Conservation (phyloP, 2,329 filamentous ascomycete species). For the Lachnum nothofagi region DNA sequence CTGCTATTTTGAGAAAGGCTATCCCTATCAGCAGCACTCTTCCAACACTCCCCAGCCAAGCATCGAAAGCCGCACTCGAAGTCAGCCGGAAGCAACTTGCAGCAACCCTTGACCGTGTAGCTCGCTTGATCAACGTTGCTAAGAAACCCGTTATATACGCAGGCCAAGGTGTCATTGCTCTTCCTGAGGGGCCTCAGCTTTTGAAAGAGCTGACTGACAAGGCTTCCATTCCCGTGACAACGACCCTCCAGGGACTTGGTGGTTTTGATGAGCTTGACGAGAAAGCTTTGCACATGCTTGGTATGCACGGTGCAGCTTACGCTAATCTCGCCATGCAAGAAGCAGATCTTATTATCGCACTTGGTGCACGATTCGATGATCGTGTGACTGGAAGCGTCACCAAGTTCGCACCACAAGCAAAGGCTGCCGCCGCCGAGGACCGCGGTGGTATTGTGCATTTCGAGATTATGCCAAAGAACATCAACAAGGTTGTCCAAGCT, state of each 20-base stretch:
- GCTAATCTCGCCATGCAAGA: conserved; percentile 98
- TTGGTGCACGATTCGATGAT: conserved; percentile 93
- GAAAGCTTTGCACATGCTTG: conserved; percentile 95
- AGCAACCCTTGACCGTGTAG: conserved; percentile 69
- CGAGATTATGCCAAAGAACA: conserved; percentile 99
- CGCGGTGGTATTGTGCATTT: conserved; percentile 96
- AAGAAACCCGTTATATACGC: conserved; percentile 96
- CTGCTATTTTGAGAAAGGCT: conserved; percentile 71
- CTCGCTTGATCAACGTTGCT: conserved; percentile 75
- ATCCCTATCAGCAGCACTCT: conserved; percentile 65
- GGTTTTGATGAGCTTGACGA: conserved; percentile 88
- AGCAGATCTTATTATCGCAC: conserved; percentile 89
- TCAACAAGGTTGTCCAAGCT: conserved; percentile 98
- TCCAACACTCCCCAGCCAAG: conserved; percentile 74
- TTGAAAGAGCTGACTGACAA: conserved; percentile 87
- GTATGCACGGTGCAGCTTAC: conserved; percentile 96
- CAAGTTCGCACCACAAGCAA: conserved; percentile 87
- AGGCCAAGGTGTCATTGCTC: conserved; percentile 80
- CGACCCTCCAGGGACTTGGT: conserved; percentile 88
- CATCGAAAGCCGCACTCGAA: conserved; percentile 74
- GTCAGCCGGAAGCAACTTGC: conserved; percentile 67
- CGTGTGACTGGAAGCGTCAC: conserved; percentile 77
- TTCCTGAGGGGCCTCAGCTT: conserved; percentile 70
- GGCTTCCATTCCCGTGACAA: conserved; percentile 87
- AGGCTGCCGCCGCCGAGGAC: conserved; percentile 74